A percentile compares a stretch with the other conserved stretches of the same genome.
These are phyloP conservation scores for Magnolia officinalis DNA, from an alignment of 164 flowering plant species.

Conservation along the genomic window DNA sequence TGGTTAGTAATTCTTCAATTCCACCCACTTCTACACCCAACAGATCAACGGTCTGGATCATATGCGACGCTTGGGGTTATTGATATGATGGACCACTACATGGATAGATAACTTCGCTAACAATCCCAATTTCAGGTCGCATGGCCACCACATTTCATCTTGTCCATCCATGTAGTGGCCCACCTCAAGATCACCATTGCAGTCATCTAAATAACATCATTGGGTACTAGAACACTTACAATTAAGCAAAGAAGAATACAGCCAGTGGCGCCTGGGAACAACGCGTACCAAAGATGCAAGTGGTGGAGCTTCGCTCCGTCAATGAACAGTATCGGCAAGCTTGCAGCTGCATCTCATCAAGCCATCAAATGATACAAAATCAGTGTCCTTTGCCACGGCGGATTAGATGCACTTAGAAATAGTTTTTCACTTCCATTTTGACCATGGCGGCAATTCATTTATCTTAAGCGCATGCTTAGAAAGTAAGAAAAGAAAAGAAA, in stretches of 20 bases:
- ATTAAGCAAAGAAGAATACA: conserved; percentile 74
- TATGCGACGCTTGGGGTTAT: neutral
- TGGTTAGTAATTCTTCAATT: neutral
- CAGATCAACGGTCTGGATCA: no score
- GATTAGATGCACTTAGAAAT: no score
- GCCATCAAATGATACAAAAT: neutral
- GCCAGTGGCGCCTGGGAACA: conserved; percentile 89
- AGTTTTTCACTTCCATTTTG: no score
- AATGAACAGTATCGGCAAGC: conserved; percentile 85
- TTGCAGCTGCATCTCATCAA: conserved; percentile 57
- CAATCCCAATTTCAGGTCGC: no score
- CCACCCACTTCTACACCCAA: neutral
- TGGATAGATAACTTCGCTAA: no score
- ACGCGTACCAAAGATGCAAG: conserved; percentile 70
- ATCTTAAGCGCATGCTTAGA: no score
- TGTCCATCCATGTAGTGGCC: neutral
- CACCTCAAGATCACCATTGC: neutral
- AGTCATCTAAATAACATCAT: neutral
- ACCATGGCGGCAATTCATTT: no score
- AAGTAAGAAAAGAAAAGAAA: no score
- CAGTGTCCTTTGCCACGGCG: neutral
- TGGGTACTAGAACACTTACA: conserved; percentile 44
- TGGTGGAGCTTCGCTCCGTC: conserved; percentile 83
- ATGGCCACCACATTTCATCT: no score
- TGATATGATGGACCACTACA: no score